phyloP scores from a whole-genome alignment of 176 grass and related monocot genomes.

The Aegilops tauschii region DNA sequence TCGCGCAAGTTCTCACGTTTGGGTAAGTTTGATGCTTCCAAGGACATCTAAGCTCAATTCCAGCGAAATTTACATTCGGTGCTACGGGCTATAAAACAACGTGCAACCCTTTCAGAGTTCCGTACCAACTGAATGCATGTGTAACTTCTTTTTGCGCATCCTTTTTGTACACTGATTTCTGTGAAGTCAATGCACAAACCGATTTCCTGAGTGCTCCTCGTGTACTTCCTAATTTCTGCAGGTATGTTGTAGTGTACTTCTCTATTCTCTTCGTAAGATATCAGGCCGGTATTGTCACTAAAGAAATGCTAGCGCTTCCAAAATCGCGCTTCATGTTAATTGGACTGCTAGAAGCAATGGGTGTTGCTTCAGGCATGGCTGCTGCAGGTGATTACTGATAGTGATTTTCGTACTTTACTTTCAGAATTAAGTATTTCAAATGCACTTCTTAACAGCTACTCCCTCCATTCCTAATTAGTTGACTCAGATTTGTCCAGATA shows the following conservation, averaged over 20 bases:
- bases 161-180: neutral
- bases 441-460: neutral
- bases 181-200: neutral
- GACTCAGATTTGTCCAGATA: too few relatives aligned
- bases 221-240: slow-evolving; percentile 27
- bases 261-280: slow-evolving; percentile 65
- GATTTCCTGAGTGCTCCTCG: neutral
- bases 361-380: slow-evolving; percentile 89
- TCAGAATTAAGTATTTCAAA: slow-evolving; percentile 5
- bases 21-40: slow-evolving; percentile 42
- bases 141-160: neutral
- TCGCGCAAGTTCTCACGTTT: slow-evolving; percentile 77
- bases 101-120: neutral
- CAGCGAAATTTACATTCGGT: neutral
- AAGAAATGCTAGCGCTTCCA: slow-evolving; percentile 82
- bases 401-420: neutral
- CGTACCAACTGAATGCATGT: neutral
- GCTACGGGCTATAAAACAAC: neutral
- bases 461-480: too few relatives aligned
- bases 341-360: slow-evolving; percentile 74
- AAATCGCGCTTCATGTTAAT: slow-evolving; percentile 72
- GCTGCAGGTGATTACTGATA: slow-evolving; percentile 56
- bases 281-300: slow-evolving; percentile 59
- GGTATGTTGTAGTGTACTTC: slow-evolving; percentile 84
- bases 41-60: neutral